phyloP scores from a whole-genome alignment of 2,329 filamentous ascomycete genomes.

The Colletotrichum tanaceti region DNA sequence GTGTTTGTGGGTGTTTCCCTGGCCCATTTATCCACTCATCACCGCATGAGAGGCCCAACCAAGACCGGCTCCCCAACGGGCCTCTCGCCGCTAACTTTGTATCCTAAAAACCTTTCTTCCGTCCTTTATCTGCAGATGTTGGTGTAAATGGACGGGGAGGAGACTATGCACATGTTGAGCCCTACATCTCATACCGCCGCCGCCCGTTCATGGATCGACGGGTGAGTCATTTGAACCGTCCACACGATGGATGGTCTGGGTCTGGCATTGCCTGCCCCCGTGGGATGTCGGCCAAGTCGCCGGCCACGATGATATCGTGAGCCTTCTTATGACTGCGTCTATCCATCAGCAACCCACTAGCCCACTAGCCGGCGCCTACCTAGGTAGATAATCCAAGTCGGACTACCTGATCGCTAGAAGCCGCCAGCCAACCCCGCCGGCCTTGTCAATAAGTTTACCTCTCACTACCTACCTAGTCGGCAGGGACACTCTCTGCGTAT shows the following conservation, averaged over 20 bases:
- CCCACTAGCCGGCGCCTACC: background rate
- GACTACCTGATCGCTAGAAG: background rate
- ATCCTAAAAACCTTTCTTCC: background rate
- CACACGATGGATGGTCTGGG: background rate
- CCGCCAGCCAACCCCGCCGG: background rate
- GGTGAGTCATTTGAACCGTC: background rate
- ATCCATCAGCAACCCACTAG: background rate
- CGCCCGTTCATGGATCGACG: background rate
- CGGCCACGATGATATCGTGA: slow-evolving; percentile 19
- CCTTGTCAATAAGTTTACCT: background rate
- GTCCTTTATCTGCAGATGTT: too few relatives aligned
- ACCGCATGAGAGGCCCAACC: slow-evolving; percentile 8
- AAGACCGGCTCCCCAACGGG: background rate
- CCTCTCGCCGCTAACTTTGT: slow-evolving; percentile 2
- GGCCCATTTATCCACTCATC: background rate
- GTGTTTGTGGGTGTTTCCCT: too few relatives aligned
- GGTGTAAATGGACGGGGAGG: too few relatives aligned
- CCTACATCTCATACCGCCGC: slow-evolving; percentile 15
- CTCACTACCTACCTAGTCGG: background rate
- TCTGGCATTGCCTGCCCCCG: background rate
- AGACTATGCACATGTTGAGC: slow-evolving; percentile 6
- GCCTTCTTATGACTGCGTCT: slow-evolving; percentile 1
- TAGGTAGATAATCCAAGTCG: background rate
- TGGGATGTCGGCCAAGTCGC: slow-evolving; percentile 1
- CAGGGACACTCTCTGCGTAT: background rate